Evolutionary conservation across 306 rosid genomes (phyloP), one percentile per base, ranked within the genome.

Genomic region (Biancaea sappan): DNA sequence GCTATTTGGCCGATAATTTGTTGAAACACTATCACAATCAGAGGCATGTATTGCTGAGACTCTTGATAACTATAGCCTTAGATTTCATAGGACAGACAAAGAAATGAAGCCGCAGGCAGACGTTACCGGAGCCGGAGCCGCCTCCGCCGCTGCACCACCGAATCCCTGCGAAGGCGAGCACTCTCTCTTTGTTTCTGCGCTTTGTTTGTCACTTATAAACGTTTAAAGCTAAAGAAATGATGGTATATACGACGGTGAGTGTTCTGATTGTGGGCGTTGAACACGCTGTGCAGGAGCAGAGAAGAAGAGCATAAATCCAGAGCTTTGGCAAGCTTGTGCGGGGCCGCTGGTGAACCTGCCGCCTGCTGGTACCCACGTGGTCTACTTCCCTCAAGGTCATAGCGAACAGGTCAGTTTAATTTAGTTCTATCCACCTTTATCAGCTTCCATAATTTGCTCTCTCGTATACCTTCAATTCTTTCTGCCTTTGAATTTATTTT

Each of bases 271-370:
- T 75, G 64, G 6, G 15, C 37, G 47, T 22, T 26, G 31, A 83
- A 75, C 74, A 66, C 71, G 73, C 78, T 83, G 61, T 13, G 78
- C 76, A 68, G 81, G 83, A 12, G 84, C 71, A 80, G 92, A 86
- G 73, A 84, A 81, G 83, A 89, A 80, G 88, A 83, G 74, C 85
- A 90, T 87, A 56, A 94, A 94, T 73, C 88, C 80, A 35, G 97
- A 91, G 86, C 85, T 94, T 9, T 94, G 98, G 98, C 98, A 94
- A 78, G 96, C 97, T 31, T 94, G 98, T 80, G 97, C 98, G 24
- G 98, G 98, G 57, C 97, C 98, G 8, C 88, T 94, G 74, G 97
- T 83, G 31, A 91, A 87, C 81, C 84, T 94, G 65, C 98, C 98
- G 15, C 87, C 88, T 54, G 86, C 94, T 2, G 96, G 90, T 68